Percentiles rank a stretch among this genome's conserved stretches.
Evolutionary conservation across 805 yeast species (phyloP).

Genomic region (Saturnispora quitensis): DNA sequence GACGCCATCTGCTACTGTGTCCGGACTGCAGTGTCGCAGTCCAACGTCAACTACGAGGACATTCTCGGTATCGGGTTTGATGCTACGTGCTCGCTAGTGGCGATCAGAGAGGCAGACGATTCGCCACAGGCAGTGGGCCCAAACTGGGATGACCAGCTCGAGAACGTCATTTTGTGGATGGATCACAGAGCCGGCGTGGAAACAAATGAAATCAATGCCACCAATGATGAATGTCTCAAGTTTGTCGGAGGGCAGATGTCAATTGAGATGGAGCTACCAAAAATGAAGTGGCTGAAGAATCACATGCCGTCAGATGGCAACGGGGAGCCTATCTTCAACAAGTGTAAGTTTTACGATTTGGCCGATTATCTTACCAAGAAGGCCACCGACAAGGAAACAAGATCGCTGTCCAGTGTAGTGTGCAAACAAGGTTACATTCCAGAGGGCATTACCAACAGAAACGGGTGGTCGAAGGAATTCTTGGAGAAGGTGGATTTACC

Average conservation of each 20-base stretch:
- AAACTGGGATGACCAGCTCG: slow-evolving; percentile 59
- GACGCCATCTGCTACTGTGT: slow-evolving; percentile 76
- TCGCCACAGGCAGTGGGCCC: slow-evolving; percentile 88
- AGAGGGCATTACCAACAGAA: slow-evolving; percentile 79
- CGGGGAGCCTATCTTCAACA: slow-evolving; percentile 33
- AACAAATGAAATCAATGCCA: slow-evolving; percentile 70
- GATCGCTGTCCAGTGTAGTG: slow-evolving; percentile 83
- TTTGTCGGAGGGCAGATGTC: slow-evolving; percentile 98
- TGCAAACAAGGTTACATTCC: slow-evolving; percentile 97
- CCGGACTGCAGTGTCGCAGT: slow-evolving; percentile 60
- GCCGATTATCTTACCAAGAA: slow-evolving; percentile 87
- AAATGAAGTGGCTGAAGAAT: slow-evolving; percentile 91
- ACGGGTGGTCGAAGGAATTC: slow-evolving; percentile 89
- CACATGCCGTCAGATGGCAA: slow-evolving; percentile 48
- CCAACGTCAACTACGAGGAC: slow-evolving; percentile 56
- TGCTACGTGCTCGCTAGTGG: slow-evolving; percentile 94
- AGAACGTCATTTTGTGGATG: slow-evolving; percentile 94
- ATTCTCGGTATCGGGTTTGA: slow-evolving; percentile 91
- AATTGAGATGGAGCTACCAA: slow-evolving; percentile 96
- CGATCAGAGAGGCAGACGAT: slow-evolving; percentile 53
- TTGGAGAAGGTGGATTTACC: slow-evolving; percentile 57
- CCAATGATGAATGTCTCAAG: slow-evolving; percentile 69
- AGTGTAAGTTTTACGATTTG: slow-evolving; percentile 80
- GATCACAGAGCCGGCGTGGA: slow-evolving; percentile 89
- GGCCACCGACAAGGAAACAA: slow-evolving; percentile 80